Conservation (phyloP, 768 basidiomycete species). For the Amanita phalloides region DNA sequence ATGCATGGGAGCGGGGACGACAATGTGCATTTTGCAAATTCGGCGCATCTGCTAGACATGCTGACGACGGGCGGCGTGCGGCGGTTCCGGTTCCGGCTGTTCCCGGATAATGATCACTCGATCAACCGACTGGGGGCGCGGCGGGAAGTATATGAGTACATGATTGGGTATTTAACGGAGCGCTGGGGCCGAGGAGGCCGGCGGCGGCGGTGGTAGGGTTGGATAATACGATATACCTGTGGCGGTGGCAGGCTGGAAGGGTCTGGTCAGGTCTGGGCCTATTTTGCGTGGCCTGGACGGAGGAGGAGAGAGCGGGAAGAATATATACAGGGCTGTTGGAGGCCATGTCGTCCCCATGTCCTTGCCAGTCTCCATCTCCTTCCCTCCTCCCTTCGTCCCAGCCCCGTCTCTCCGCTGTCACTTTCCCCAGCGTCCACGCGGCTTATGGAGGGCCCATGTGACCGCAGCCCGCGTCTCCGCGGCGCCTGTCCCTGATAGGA, state of each 20-base stretch:
- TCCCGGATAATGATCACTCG: conserved; percentile 89
- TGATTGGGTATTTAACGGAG: conserved; percentile 77
- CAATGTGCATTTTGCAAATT: conserved; percentile 92
- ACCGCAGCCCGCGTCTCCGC: conserved; percentile 17
- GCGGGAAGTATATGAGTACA: conserved; percentile 78
- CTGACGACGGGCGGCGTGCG: conserved; percentile 69
- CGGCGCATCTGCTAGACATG: conserved; percentile 88
- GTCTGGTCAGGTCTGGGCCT: neutral
- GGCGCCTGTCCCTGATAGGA: conserved; percentile 10
- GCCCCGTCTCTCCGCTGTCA: conserved; percentile 4
- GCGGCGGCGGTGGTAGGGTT: conserved; percentile 42
- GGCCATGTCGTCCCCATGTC: conserved; percentile 11
- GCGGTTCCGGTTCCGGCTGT: conserved; percentile 85
- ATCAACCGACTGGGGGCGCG: conserved; percentile 69
- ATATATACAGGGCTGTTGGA: conserved; percentile 2
- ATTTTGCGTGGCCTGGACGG: too few relatives aligned
- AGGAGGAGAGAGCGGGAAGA: neutral
- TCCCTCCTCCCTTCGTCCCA: neutral
- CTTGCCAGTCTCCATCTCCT: conserved; percentile 16
- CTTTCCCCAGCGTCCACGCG: conserved; percentile 24
- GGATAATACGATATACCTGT: conserved; percentile 15
- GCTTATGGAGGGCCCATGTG: conserved; percentile 35
- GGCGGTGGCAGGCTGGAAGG: conserved; percentile 37
- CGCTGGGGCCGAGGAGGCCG: conserved; percentile 87
- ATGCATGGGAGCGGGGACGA: conserved; percentile 95